phyloP scores from a whole-genome alignment of 2,329 filamentous ascomycete genomes.

The Alternaria longipes region DNA sequence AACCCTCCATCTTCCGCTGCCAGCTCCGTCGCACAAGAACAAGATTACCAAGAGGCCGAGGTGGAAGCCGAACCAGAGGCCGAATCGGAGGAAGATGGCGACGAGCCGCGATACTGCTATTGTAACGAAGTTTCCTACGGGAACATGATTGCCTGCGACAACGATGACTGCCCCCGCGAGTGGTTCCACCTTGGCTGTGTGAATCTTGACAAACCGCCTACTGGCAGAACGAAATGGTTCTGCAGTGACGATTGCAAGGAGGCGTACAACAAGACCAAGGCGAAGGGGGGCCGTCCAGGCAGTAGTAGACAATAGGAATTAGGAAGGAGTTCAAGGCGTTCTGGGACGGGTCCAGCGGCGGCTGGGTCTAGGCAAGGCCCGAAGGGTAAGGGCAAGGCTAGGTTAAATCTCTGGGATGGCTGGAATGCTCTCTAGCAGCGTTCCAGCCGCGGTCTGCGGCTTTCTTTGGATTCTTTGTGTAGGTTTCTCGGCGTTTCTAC shows the following conservation, averaged over 20 bases:
- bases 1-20: slow-evolving; percentile 45
- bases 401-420: slow-evolving; percentile 48
- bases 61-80: slow-evolving; percentile 47
- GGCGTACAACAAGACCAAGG: slow-evolving; percentile 38
- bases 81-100: slow-evolving; percentile 51
- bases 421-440: slow-evolving; percentile 48
- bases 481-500: slow-evolving; percentile 11
- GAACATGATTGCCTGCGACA: slow-evolving; percentile 74
- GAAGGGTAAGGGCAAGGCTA: slow-evolving; percentile 47
- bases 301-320: slow-evolving; percentile 54
- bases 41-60: slow-evolving; percentile 41
- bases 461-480: slow-evolving; percentile 31
- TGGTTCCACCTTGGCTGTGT: slow-evolving; percentile 75
- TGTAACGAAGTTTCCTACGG: slow-evolving; percentile 72
- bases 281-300: slow-evolving; percentile 48
- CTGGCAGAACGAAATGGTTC: slow-evolving; percentile 52
- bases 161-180: slow-evolving; percentile 69
- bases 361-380: slow-evolving; percentile 42
- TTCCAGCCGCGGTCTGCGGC: slow-evolving; percentile 29
- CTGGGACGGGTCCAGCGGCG: slow-evolving; percentile 39
- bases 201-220: slow-evolving; percentile 67
- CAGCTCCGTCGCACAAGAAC: slow-evolving; percentile 45
- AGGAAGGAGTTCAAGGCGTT: slow-evolving; percentile 52
- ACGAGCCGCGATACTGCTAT: slow-evolving; percentile 70
- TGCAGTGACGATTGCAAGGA: slow-evolving; percentile 53